These are phyloP conservation scores for Nicotiana obtusifolia DNA, from an alignment of 257 asterid genomes.

Conservation along the genomic window DNA sequence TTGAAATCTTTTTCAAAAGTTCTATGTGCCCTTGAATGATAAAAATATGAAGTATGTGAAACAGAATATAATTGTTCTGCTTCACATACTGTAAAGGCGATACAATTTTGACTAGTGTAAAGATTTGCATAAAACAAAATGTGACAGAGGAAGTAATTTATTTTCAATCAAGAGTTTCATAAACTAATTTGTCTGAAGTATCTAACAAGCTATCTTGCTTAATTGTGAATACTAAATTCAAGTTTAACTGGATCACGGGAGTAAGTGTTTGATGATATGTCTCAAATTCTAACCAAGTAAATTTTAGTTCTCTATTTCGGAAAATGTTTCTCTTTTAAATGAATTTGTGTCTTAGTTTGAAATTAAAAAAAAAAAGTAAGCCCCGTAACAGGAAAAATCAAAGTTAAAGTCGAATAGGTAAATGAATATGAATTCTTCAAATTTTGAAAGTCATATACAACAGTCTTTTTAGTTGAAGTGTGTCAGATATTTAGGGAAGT, in stretches of 20 bases:
- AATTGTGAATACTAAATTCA: background rate
- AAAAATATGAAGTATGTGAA: background rate
- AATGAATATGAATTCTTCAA: background rate
- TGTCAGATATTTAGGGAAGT: background rate
- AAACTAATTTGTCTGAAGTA: background rate
- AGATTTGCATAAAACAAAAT: background rate
- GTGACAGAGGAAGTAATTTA: background rate
- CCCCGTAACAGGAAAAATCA: background rate
- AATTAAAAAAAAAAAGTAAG: background rate
- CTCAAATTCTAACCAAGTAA: background rate
- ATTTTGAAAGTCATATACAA: background rate
- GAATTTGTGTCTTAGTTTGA: background rate
- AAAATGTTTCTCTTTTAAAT: background rate
- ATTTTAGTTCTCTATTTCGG: background rate
- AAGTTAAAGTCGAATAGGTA: background rate
- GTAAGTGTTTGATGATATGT: background rate
- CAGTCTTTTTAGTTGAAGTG: background rate
- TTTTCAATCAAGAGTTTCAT: background rate
- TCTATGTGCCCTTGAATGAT: background rate
- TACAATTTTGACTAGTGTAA: background rate
- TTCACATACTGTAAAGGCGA: slow-evolving; percentile 6
- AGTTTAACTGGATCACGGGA: background rate
- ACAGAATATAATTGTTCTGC: background rate
- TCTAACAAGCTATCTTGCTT: background rate
- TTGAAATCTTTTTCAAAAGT: background rate